Evolutionary conservation across 2,329 filamentous ascomycete genomes (phyloP).

Genomic region (Phoma herbarum): DNA sequence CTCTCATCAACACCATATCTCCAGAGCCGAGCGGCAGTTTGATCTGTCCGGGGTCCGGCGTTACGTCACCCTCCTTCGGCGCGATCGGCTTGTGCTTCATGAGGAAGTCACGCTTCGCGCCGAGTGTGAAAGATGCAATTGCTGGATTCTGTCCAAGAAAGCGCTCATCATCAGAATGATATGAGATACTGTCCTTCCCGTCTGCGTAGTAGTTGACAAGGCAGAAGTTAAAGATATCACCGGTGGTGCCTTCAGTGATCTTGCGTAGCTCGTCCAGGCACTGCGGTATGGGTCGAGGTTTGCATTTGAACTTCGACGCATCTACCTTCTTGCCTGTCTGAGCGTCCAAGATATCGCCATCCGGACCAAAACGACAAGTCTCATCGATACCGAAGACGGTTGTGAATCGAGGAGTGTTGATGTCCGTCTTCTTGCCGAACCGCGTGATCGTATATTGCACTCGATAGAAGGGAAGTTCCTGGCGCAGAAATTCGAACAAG

Average conservation of each 20-base stretch:
- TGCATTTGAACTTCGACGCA: slow-evolving; percentile 63
- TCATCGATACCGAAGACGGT: slow-evolving; percentile 70
- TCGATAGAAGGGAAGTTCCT: slow-evolving; percentile 77
- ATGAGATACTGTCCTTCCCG: slow-evolving; percentile 78
- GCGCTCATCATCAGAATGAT: slow-evolving; percentile 81
- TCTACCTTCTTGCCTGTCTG: slow-evolving; percentile 53
- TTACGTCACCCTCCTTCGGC: slow-evolving; percentile 44
- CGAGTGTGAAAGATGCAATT: slow-evolving; percentile 79
- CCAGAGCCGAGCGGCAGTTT: slow-evolving; percentile 69
- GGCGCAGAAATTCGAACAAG: slow-evolving; percentile 75
- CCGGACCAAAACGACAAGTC: slow-evolving; percentile 65
- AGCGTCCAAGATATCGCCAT: slow-evolving; percentile 54
- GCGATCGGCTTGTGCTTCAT: slow-evolving; percentile 77
- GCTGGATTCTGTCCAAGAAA: slow-evolving; percentile 75
- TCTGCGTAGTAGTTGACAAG: slow-evolving; percentile 86
- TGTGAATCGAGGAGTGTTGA: slow-evolving; percentile 69
- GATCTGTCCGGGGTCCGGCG: slow-evolving; percentile 54
- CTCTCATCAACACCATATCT: slow-evolving; percentile 82
- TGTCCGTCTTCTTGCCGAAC: slow-evolving; percentile 67
- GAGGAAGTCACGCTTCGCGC: slow-evolving; percentile 76
- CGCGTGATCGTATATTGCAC: slow-evolving; percentile 78
- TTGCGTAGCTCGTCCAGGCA: slow-evolving; percentile 72
- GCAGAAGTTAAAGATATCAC: slow-evolving; percentile 78
- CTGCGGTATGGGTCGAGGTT: slow-evolving; percentile 73
- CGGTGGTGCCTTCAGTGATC: slow-evolving; percentile 71